Evolutionary conservation across 768 basidiomycete genomes (phyloP).

Genomic region (Termitomyces sp.): DNA sequence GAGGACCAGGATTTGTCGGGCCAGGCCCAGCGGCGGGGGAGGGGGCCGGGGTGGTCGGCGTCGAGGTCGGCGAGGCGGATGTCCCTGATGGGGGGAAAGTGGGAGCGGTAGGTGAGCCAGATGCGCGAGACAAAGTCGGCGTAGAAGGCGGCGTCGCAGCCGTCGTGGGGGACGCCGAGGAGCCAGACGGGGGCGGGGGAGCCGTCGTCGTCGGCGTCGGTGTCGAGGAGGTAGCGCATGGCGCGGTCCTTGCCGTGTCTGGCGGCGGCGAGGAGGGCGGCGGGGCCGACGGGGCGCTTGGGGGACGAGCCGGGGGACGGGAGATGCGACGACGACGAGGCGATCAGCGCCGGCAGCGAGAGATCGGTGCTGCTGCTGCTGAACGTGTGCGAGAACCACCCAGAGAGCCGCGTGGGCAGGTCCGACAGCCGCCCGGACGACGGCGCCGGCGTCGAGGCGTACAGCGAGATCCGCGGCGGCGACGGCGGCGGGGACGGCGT

Average conservation of each 20-base stretch:
- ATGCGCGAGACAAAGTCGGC: conserved; percentile 83
- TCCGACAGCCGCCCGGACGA: conserved; percentile 50
- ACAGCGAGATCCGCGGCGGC: conserved; percentile 24
- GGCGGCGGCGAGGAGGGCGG: conserved; percentile 56
- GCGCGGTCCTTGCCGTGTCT: conserved; percentile 79
- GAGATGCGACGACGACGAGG: conserved; percentile 23
- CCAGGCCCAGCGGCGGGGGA: neutral
- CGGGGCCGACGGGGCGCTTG: conserved; percentile 25
- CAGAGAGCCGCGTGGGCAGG: conserved; percentile 69
- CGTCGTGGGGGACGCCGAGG: conserved; percentile 43
- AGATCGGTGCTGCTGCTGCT: conserved; percentile 67
- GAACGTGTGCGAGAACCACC: conserved; percentile 81
- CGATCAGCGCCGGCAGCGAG: conserved; percentile 54
- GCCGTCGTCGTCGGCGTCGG: conserved; percentile 80
- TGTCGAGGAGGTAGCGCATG: conserved; percentile 86
- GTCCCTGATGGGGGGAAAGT: conserved; percentile 79
- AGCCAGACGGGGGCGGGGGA: conserved; percentile 86
- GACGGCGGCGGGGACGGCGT: neutral
- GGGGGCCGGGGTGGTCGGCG: neutral
- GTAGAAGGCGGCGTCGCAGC: conserved; percentile 55
- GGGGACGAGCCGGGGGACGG: conserved; percentile 12
- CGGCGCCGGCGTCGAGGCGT: conserved; percentile 30
- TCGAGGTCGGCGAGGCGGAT: conserved; percentile 33
- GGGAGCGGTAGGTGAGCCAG: conserved; percentile 90
- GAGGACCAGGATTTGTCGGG: conserved; percentile 73